Evolutionary conservation across 1,284 basidiomycete species (phyloP).

Genomic region (Agroathelia rolfsii): DNA sequence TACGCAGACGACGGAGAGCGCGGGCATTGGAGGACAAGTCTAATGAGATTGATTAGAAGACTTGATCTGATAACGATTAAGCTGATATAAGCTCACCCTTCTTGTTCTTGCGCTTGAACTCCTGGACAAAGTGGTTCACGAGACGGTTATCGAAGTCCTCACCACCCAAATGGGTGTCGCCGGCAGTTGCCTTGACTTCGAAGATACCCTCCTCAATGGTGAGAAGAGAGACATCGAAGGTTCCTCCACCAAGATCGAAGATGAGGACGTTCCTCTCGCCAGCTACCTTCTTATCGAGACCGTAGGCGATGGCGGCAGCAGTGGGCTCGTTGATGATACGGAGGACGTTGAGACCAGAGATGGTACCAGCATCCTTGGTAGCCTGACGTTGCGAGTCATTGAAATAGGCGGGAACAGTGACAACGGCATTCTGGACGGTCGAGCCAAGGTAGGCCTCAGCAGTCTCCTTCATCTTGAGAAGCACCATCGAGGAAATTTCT

Average conservation of each 20-base stretch:
- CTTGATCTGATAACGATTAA: neutral
- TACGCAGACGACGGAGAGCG: conserved; percentile 94
- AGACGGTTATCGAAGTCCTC: conserved; percentile 99
- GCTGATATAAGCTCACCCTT: conserved; percentile 47
- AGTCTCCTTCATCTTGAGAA: conserved; percentile 97
- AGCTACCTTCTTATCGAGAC: conserved; percentile 81
- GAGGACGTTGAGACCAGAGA: conserved; percentile 85
- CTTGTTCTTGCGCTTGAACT: conserved; percentile 99
- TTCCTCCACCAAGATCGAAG: conserved; percentile 98
- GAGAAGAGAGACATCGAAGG: conserved; percentile 96
- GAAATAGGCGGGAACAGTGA: conserved; percentile 96
- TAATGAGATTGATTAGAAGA: conserved; percentile 21
- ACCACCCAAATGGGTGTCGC: conserved; percentile 98
- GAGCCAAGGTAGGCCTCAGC: conserved; percentile 94
- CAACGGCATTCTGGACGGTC: conserved; percentile 80
- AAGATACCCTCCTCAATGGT: conserved; percentile 99
- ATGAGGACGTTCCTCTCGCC: conserved; percentile 93
- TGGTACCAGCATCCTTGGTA: conserved; percentile 89
- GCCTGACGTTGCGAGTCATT: conserved; percentile 96
- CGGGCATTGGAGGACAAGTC: conserved; percentile 89
- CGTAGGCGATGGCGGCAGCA: conserved; percentile 91
- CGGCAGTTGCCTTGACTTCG: conserved; percentile 97
- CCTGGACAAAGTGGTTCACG: conserved; percentile 95
- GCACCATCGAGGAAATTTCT: conserved; percentile 96
- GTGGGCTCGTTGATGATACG: conserved; percentile 97